phyloP scores from a whole-genome alignment of 2,329 filamentous ascomycete species.

The Colletotrichum nymphaeae region DNA sequence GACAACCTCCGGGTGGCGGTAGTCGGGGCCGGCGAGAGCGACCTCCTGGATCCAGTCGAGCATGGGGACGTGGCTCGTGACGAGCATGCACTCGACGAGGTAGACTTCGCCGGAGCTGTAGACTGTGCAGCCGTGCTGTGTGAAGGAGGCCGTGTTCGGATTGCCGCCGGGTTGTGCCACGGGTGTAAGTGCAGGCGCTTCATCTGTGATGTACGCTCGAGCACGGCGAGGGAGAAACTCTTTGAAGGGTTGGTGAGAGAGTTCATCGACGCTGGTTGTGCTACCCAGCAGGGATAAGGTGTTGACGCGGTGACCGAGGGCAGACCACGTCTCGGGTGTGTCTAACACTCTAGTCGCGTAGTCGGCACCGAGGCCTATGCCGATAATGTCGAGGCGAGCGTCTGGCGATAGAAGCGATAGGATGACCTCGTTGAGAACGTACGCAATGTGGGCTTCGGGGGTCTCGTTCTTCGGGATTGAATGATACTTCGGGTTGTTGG shows the following conservation, averaged over 20 bases:
- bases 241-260: conserved; percentile 58
- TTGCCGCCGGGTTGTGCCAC: conserved; percentile 60
- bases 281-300: conserved; percentile 64
- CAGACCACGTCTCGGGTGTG: conserved; percentile 60
- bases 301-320: conserved; percentile 55
- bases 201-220: conserved; percentile 70
- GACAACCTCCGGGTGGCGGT: conserved; percentile 53
- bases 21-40: conserved; percentile 49
- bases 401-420: conserved; percentile 55
- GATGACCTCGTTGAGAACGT: conserved; percentile 75
- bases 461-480: conserved; percentile 69
- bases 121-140: conserved; percentile 70
- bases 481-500: conserved; percentile 67
- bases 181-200: conserved; percentile 61
- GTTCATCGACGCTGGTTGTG: conserved; percentile 49
- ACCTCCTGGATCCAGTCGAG: conserved; percentile 72
- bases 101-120: conserved; percentile 74
- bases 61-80: conserved; percentile 63
- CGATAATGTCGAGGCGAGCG: conserved; percentile 76
- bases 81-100: conserved; percentile 72
- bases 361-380: conserved; percentile 74
- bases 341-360: conserved; percentile 69
- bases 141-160: conserved; percentile 49
- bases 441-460: conserved; percentile 70
- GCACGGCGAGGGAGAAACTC: conserved; percentile 66